Base-by-base conservation (phyloP, 805 yeast genomes). In the Saccharomycopsis javanensis region DNA sequence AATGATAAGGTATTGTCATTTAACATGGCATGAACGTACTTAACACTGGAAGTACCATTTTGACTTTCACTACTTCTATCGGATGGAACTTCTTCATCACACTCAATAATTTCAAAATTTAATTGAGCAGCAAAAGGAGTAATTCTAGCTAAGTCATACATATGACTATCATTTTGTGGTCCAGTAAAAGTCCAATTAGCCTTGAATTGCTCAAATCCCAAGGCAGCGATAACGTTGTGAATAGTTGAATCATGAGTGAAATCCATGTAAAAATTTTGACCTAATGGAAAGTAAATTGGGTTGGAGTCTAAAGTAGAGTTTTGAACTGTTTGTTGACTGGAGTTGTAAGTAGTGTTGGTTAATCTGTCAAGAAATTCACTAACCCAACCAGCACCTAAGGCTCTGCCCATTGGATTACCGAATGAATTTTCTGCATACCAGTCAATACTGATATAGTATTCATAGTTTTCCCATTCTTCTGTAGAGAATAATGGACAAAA, bases 181-280 rank as follows among this genome's bases (percentile, higher is more conserved):
- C 57, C 58, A 16, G 57, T 51, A 54, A 55, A 59, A 38, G 57
- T 56, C 48, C 57, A 56, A 35, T 55, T 55, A 18, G 60, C 57
- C 11, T 55, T 55, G 46, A 54, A 51, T 46, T 60, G 63, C 25
- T 61, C 62, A n/a, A 86, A 67, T 6, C 88, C 90, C 52, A 86
- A 69, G 1, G 92, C 86, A 30, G 87, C 72, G 63, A 83, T 71
- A 63, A 77, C 82, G 46, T 83, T 72, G 61, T 81, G 73, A 46
- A 87, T 69, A 61, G 84, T 85, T 38, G 85, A 78, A 67, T 88
- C 96, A 65, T 88, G 96, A 15, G 88, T 75, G 72, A 87, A 84
- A 62, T 82, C 85, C 62, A 86, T 74, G 75, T 84, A 83, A 51
- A 86, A 72, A 56, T 78, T 76, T 66, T 68, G 79, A 59, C 72